These are phyloP conservation scores for Phytophthora ohioensis DNA, from an alignment of 352 stramenopile genomes.

Conservation along the genomic window DNA sequence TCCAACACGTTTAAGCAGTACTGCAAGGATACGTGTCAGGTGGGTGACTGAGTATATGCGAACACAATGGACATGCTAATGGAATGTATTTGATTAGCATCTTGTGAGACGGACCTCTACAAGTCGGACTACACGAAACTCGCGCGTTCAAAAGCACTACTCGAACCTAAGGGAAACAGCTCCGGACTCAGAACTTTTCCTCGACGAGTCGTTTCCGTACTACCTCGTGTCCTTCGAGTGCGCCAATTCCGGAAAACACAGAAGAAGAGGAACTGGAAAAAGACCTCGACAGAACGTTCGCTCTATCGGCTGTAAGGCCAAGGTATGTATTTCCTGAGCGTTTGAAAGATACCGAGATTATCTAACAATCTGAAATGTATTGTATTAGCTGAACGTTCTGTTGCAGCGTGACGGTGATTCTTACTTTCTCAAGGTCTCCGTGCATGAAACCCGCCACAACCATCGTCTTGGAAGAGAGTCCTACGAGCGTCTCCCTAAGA, in stretches of 20 bases:
- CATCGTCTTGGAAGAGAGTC: background rate
- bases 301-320: background rate
- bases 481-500: background rate
- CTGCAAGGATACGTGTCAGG: too few species aligned
- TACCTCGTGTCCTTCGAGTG: background rate
- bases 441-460: conserved; percentile 7
- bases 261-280: background rate
- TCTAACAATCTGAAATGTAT: background rate
- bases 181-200: background rate
- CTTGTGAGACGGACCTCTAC: too few species aligned
- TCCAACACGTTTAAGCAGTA: too few species aligned
- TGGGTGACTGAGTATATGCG: too few species aligned
- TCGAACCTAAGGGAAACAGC: background rate
- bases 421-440: background rate
- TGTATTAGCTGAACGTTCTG: conserved; percentile 2
- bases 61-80: too few species aligned
- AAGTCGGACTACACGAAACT: too few species aligned
- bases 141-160: background rate
- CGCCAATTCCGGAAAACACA: background rate
- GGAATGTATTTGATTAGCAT: background rate
- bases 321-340: background rate
- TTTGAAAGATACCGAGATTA: background rate
- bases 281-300: background rate
- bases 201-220: background rate
- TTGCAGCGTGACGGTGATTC: background rate